phyloP scores from a whole-genome alignment of 2,329 filamentous ascomycete genomes.

The Mariannaea sp. region DNA sequence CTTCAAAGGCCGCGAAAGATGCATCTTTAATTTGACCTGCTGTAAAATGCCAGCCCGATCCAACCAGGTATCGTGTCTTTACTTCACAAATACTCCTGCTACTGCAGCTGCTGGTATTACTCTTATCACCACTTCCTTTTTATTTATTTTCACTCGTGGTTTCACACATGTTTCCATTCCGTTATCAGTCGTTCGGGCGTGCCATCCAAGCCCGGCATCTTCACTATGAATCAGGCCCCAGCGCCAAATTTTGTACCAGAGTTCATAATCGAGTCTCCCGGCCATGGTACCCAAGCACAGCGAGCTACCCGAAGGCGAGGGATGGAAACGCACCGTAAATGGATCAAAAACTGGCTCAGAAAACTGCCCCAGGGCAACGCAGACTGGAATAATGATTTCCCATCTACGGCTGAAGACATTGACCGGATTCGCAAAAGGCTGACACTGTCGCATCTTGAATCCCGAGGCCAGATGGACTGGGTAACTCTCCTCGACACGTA shows the following conservation, averaged over 20 bases:
- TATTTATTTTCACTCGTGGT: neutral
- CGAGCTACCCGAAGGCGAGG: constrained; percentile 33
- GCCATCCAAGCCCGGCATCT: constrained; percentile 13
- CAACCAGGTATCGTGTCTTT: neutral
- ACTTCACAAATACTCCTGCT: neutral
- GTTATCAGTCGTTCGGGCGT: constrained; percentile 14
- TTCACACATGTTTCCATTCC: constrained; percentile 7
- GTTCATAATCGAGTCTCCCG: constrained; percentile 35
- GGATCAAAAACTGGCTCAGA: constrained; percentile 35
- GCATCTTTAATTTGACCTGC: constrained; percentile 1
- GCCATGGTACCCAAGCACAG: constrained; percentile 30
- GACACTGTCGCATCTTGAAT: constrained; percentile 28
- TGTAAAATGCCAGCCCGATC: constrained; percentile 5
- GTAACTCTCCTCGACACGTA: constrained; percentile 32
- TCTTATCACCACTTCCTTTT: too few species aligned
- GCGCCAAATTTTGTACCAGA: constrained; percentile 30
- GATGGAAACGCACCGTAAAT: constrained; percentile 35
- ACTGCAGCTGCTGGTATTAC: too few species aligned
- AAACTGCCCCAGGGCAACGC: constrained; percentile 36
- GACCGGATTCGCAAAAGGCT: constrained; percentile 26
- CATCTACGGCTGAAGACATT: constrained; percentile 31
- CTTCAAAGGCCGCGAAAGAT: constrained; percentile 4
- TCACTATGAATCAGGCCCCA: constrained; percentile 29
- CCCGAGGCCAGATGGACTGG: constrained; percentile 34
- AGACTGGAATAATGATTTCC: constrained; percentile 36